Base-by-base conservation (phyloP, 2,329 filamentous ascomycete species). In the Monilinia fructigena region DNA sequence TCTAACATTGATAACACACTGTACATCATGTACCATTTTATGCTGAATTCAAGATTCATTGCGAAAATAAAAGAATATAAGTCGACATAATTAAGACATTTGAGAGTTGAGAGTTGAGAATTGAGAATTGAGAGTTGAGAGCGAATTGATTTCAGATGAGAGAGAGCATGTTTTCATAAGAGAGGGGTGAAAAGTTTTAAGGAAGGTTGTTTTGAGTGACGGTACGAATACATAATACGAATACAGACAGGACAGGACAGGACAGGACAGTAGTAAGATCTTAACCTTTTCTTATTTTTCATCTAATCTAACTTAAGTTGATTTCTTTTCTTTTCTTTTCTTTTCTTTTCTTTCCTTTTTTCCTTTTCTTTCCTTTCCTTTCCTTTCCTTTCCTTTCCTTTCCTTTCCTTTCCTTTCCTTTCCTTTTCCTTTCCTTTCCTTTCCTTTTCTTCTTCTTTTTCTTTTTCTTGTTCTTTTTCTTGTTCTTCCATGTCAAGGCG, bases 131-230 rank as follows among this genome's bases (percentile, higher is more conserved):
- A 35, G 31, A 6, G 31, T 35, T 35, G 31, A 35, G 31, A 35
- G 31, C 31, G 31, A 35, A 35, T 35, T 5, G 31, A 35, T 35
- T 35, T 35, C 31, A 35, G 31, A 8, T 35, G 10, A 35, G 42
- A 35, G 42, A 35, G 42, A 35, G 42, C 26, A 59, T 48, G 56
- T 48, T 59, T 48, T 59, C 56, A 35, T 23, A 23, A n/a, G 42
- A 59, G 56, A 42, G 31, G 20, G 31, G 12, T 35, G 26, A 48
- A 1, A 14, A 35, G 31, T 7, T 59, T 35, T 28, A 7, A 35
- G 31, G 4, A 35, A 59, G 18, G 3, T 48, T 59, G 56, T 59
- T 59, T 59, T 47, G 56, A 59, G 26, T 59, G 26, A 59, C 47
- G 40, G 26, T 31, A 14, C 18, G 16, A 59, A 58, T 47, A 47